phyloP scores from a whole-genome alignment of 768 basidiomycete genomes.

The Leucocoprinus birnbaumii region DNA sequence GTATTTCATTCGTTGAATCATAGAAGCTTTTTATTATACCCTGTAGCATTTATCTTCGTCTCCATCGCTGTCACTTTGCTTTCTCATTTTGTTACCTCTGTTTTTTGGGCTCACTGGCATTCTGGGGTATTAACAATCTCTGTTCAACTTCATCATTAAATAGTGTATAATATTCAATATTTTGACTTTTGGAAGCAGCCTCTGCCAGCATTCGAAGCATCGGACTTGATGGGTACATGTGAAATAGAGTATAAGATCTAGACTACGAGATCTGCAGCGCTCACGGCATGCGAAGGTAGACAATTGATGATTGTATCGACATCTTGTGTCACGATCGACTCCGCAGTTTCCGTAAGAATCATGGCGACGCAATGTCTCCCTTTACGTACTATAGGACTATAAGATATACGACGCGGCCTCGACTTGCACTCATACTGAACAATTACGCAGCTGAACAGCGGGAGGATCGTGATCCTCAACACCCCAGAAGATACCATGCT shows the following conservation, averaged over 20 bases:
- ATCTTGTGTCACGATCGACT: constrained; percentile 14
- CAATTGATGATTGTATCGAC: constrained; percentile 8
- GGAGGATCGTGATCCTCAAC: too few species aligned
- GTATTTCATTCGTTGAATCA: not conserved
- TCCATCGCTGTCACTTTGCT: constrained; percentile 7
- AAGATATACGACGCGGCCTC: too few species aligned
- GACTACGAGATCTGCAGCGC: constrained; percentile 2
- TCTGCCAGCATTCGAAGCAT: not conserved
- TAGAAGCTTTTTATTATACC: constrained; percentile 8
- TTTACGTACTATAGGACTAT: constrained; percentile 2
- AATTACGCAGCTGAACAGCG: too few species aligned
- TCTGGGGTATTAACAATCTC: not conserved
- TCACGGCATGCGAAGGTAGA: constrained; percentile 13
- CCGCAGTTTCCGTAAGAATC: not conserved
- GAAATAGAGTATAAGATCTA: constrained; percentile 2
- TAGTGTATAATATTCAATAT: constrained; percentile 12
- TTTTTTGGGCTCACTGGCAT: not conserved
- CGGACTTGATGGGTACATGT: not conserved
- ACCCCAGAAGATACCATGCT: too few species aligned
- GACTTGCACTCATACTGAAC: too few species aligned
- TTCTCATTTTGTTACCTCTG: not conserved
- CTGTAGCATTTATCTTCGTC: constrained; percentile 11
- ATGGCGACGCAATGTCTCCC: not conserved
- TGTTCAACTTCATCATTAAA: constrained; percentile 1
- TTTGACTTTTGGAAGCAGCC: not conserved